Evolutionary conservation across 441 rosid genomes (phyloP).

Genomic region (Kokia cookei): DNA sequence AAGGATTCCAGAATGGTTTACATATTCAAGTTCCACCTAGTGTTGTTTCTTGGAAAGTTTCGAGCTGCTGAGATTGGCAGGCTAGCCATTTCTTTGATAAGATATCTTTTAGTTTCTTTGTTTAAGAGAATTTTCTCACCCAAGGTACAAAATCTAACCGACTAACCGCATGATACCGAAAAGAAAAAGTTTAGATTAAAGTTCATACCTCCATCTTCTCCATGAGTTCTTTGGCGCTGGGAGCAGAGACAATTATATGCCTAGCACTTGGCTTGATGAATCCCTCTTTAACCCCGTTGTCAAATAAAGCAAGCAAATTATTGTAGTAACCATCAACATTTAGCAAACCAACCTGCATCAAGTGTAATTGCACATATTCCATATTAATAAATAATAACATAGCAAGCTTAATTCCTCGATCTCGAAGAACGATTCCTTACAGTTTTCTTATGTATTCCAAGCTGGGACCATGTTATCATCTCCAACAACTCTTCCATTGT

Average conservation of each 20-base stretch:
- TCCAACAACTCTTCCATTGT: constrained; percentile 94
- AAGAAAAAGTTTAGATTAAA: background rate
- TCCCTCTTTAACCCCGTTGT: constrained; percentile 85
- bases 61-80: background rate
- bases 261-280: constrained; percentile 87
- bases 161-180: background rate
- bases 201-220: constrained; percentile 85
- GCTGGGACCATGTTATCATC: constrained; percentile 98
- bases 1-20: no score
- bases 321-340: constrained; percentile 90
- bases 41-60: background rate
- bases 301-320: constrained; percentile 68
- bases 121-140: background rate
- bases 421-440: constrained; percentile 28
- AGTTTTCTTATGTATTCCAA: constrained; percentile 92
- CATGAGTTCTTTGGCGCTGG: constrained; percentile 81
- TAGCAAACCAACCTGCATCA: constrained; percentile 74
- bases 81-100: background rate
- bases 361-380: background rate
- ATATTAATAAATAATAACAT: background rate
- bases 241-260: constrained; percentile 72
- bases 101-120: background rate
- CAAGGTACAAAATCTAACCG: background rate
- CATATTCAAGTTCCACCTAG: no score
- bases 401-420: background rate